These are phyloP conservation scores for Xylaria sp. DNA, from an alignment of 2,329 filamentous ascomycete species.

Conservation along the genomic window DNA sequence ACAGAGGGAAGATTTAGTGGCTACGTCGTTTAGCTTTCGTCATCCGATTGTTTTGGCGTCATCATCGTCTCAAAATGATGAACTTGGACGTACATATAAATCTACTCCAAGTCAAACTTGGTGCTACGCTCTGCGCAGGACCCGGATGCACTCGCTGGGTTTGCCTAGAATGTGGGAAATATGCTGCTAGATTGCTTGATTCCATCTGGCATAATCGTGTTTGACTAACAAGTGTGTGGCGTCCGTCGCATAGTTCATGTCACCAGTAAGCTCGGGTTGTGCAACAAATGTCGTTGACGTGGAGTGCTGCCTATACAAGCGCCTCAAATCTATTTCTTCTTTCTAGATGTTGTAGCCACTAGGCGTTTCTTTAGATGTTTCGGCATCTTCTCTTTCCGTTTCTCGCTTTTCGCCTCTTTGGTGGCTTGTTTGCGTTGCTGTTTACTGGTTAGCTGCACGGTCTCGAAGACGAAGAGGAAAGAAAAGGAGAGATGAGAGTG, in stretches of 20 bases:
- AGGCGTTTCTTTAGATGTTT: conserved; percentile 96
- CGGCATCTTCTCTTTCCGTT: conserved; percentile 94
- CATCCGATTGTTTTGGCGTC: conserved; percentile 56
- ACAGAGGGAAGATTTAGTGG: conserved; percentile 32
- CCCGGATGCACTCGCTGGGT: neutral
- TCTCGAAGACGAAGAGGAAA: neutral
- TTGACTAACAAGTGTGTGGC: neutral
- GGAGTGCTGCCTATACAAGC: neutral
- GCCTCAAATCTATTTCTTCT: conserved; percentile 65
- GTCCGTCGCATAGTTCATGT: neutral
- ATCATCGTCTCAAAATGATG: neutral
- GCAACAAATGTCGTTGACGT: neutral
- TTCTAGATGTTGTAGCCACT: conserved; percentile 70
- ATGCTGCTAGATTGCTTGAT: neutral
- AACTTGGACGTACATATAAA: too few relatives aligned
- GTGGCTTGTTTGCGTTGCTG: conserved; percentile 81
- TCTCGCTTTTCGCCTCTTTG: conserved; percentile 95
- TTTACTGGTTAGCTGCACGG: conserved; percentile 42
- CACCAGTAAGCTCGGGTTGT: neutral
- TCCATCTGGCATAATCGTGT: neutral
- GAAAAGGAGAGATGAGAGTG: conserved; percentile 3
- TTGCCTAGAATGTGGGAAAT: neutral
- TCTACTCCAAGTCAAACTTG: neutral
- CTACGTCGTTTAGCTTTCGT: conserved; percentile 54
- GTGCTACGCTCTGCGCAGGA: neutral